Evolutionary conservation across 345 rosid genomes (phyloP).

Genomic region (Cardamine chenopodiifolia): DNA sequence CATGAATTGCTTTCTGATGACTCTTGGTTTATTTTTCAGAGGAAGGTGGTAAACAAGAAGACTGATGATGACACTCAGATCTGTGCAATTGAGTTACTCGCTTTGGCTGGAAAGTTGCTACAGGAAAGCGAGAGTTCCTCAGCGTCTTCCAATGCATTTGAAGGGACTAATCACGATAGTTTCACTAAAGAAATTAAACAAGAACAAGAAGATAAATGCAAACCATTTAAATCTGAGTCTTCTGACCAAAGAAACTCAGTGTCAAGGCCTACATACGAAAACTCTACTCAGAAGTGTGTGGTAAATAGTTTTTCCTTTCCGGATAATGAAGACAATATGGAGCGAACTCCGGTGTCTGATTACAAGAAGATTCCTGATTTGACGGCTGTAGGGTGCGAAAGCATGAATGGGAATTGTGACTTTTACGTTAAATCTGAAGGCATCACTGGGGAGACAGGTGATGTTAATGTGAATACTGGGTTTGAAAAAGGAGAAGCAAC

Average conservation of each 20-base stretch:
- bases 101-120: conserved; percentile 85
- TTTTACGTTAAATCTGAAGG: conserved; percentile 38
- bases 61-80: conserved; percentile 52
- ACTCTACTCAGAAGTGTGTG: conserved; percentile 45
- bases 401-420: conserved; percentile 29
- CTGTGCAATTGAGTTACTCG: conserved; percentile 85
- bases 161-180: conserved; percentile 51
- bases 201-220: conserved; percentile 46
- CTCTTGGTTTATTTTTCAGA: conserved; percentile 45
- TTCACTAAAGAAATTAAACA: conserved; percentile 41
- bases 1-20: conserved; percentile 34
- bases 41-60: conserved; percentile 52
- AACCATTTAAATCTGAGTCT: conserved; percentile 52
- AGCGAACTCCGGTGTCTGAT: conserved; percentile 46
- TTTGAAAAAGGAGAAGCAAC: conserved; percentile 39
- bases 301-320: conserved; percentile 43
- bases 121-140: conserved; percentile 81
- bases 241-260: conserved; percentile 56
- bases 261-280: conserved; percentile 44
- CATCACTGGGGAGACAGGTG: conserved; percentile 43
- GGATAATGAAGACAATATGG: conserved; percentile 47
- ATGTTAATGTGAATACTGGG: conserved; percentile 45
- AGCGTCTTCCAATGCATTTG: conserved; percentile 76
- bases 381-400: conserved; percentile 38
- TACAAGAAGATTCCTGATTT: conserved; percentile 37